Evolutionary conservation across 345 rosid species (phyloP).

Genomic region (Citrus unshiu): DNA sequence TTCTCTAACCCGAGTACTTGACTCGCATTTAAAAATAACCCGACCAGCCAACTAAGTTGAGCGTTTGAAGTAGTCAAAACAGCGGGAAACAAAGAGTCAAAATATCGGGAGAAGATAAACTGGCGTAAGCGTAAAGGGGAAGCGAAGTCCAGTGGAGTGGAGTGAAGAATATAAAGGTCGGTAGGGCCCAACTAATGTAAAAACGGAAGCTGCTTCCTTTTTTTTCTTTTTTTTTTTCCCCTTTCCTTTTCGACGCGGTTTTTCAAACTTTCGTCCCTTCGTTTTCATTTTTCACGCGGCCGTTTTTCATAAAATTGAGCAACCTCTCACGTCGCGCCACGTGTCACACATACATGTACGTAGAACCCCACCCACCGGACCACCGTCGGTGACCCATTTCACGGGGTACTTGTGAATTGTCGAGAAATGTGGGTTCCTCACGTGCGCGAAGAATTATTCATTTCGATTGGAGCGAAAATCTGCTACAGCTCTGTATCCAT

Average conservation of each 20-base stretch:
- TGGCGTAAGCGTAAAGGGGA: conserved; percentile 2
- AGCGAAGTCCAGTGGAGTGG: background rate
- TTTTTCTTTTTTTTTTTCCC: too few relatives aligned
- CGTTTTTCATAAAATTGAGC: background rate
- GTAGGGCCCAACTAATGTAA: background rate
- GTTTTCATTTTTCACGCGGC: conserved; percentile 13
- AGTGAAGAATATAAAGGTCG: too few relatives aligned
- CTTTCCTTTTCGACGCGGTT: conserved; percentile 11
- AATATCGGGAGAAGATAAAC: conserved; percentile 1
- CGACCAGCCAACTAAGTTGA: background rate
- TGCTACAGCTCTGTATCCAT: too few relatives aligned
- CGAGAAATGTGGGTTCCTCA: too few relatives aligned
- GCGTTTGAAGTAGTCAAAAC: background rate
- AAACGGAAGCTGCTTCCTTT: too few relatives aligned
- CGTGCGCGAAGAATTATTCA: too few relatives aligned
- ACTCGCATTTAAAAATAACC: background rate
- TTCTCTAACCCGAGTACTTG: background rate
- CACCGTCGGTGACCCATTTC: background rate
- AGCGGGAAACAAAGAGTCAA: background rate
- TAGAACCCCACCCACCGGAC: background rate
- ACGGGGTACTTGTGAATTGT: too few relatives aligned
- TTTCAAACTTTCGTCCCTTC: background rate
- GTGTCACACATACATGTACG: background rate
- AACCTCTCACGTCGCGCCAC: conserved; percentile 1
- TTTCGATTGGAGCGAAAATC: too few relatives aligned